Conservation (phyloP, 140 eudicot species). For the Bidens hawaiensis region DNA sequence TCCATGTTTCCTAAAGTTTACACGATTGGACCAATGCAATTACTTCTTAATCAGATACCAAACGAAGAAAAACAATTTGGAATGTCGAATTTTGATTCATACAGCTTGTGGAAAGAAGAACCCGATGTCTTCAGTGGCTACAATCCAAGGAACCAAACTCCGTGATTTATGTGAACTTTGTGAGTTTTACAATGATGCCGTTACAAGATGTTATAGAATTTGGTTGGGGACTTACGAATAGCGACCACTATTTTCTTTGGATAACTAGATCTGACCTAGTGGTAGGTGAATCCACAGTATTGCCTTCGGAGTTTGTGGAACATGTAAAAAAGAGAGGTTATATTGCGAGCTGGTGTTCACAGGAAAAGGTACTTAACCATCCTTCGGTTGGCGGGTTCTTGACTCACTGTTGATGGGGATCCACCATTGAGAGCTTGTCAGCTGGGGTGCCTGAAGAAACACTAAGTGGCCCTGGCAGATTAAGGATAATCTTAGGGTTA, state of each 20-base stretch:
- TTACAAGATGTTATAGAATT: conserved; percentile 15
- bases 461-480: too few relatives aligned
- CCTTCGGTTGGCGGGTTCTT: conserved; percentile 27
- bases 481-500: too few relatives aligned
- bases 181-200: background rate
- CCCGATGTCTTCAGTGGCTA: conserved; percentile 18
- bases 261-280: conserved; percentile 17
- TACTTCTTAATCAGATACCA: conserved; percentile 12
- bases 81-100: conserved; percentile 9
- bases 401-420: conserved; percentile 27
- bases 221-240: conserved; percentile 27
- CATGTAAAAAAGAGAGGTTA: conserved; percentile 4
- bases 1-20: conserved; percentile 26
- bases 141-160: conserved; percentile 16
- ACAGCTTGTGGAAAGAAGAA: conserved; percentile 26
- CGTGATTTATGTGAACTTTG: conserved; percentile 19
- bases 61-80: conserved; percentile 17
- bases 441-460: conserved; percentile 28
- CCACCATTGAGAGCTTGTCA: conserved; percentile 24
- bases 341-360: conserved; percentile 23
- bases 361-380: conserved; percentile 23
- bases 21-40: conserved; percentile 33
- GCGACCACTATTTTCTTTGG: conserved; percentile 30
- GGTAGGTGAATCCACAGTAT: background rate
- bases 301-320: conserved; percentile 15